Evolutionary conservation across 176 grass and related monocot genomes (phyloP).

Genomic region (Triticum timopheevii): DNA sequence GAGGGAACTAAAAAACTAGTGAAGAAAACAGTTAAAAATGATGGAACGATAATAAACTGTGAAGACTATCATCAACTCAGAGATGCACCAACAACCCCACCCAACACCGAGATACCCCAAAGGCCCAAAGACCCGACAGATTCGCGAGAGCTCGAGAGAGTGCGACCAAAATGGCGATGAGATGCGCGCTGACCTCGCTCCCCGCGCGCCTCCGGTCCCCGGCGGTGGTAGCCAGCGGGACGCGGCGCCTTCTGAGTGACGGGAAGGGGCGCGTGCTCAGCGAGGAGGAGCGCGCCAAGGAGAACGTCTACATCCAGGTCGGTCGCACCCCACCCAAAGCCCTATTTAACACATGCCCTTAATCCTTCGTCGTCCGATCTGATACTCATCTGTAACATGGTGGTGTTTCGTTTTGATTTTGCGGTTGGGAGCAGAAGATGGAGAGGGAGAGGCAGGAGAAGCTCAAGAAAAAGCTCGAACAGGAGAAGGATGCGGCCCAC

Average conservation of each 20-base stretch:
- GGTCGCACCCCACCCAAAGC: neutral
- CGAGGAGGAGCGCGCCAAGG: constrained; percentile 76
- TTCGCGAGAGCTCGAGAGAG: constrained; percentile 9
- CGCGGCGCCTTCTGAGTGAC: constrained; percentile 54
- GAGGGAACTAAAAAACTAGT: too few relatives aligned
- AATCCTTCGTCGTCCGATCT: neutral
- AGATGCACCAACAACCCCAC: neutral
- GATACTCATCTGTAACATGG: neutral
- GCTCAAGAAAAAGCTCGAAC: constrained; percentile 52
- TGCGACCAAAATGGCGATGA: constrained; percentile 55
- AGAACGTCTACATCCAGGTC: constrained; percentile 85
- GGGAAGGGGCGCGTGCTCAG: constrained; percentile 65
- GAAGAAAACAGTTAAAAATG: too few relatives aligned
- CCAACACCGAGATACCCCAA: neutral
- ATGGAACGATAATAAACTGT: too few relatives aligned
- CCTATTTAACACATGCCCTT: neutral
- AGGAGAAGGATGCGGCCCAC: constrained; percentile 42
- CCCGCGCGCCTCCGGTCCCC: constrained; percentile 40
- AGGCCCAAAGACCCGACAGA: neutral
- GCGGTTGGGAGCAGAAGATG: constrained; percentile 55
- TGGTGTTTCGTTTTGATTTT: neutral
- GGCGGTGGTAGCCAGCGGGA: neutral
- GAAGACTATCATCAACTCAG: too few relatives aligned
- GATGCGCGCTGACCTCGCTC: constrained; percentile 52
- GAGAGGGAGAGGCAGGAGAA: constrained; percentile 84